phyloP scores from a whole-genome alignment of 441 rosid genomes.

The Adansonia rubrostipa region DNA sequence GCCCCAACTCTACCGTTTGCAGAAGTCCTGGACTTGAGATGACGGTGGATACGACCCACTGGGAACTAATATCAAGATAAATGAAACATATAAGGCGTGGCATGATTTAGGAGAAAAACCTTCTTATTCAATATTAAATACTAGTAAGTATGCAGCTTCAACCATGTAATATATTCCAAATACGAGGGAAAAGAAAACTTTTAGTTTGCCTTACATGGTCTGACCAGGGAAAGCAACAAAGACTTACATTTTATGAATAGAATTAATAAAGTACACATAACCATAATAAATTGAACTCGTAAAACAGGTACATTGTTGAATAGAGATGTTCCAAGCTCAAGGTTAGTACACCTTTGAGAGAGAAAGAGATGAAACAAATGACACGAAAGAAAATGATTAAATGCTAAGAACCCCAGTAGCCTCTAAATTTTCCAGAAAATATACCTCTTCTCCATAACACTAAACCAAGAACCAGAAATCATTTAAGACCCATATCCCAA shows the following conservation, averaged over 20 bases:
- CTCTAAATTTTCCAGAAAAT: background rate
- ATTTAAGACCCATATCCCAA: background rate
- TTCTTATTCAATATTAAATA: background rate
- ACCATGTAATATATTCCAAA: background rate
- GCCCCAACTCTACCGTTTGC: conserved; percentile 89
- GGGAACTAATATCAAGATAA: conserved; percentile 57
- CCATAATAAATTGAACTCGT: background rate
- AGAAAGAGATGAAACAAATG: background rate
- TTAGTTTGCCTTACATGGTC: background rate
- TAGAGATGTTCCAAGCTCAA: background rate
- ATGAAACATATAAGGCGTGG: background rate
- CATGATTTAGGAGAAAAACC: background rate
- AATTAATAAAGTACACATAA: background rate
- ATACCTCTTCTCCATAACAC: background rate
- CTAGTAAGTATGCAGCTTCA: background rate
- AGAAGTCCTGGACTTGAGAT: conserved; percentile 65
- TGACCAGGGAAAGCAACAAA: background rate
- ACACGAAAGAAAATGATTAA: background rate
- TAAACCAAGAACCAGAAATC: background rate
- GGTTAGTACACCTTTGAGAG: background rate
- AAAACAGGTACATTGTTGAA: background rate
- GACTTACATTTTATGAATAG: background rate
- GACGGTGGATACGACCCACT: conserved; percentile 91
- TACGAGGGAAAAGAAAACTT: background rate
- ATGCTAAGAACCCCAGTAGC: background rate